phyloP scores from a whole-genome alignment of 495 filamentous ascomycete species.

The Penicillium roqueforti region DNA sequence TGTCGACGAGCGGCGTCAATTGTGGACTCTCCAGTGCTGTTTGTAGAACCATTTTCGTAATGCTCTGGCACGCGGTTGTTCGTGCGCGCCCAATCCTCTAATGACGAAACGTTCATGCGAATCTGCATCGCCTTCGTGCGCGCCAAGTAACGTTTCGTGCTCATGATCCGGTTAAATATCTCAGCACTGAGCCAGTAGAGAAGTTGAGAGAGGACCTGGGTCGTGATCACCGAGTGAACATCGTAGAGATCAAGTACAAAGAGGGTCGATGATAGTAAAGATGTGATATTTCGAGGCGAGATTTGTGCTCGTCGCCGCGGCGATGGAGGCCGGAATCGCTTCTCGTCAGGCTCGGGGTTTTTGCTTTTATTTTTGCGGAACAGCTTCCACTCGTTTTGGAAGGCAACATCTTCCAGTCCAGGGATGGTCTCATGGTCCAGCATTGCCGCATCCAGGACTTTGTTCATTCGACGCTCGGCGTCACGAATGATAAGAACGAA shows the following conservation, averaged over 20 bases:
- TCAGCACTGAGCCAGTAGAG: conserved; percentile 97
- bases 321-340: conserved; percentile 89
- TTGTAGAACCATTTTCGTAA: conserved; percentile 87
- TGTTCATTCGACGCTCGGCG: conserved; percentile 96
- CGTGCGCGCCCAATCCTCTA: conserved; percentile 92
- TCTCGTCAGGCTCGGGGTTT: conserved; percentile 76
- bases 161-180: conserved; percentile 97
- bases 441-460: conserved; percentile 87
- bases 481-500: conserved; percentile 98
- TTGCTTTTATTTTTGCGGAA: conserved; percentile 91
- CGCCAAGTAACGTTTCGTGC: conserved; percentile 88
- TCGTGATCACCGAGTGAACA: conserved; percentile 92
- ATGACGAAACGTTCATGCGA: conserved; percentile 91
- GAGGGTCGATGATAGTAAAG: conserved; percentile 88
- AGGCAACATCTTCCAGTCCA: conserved; percentile 91
- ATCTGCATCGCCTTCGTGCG: conserved; percentile 99
- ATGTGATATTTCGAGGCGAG: conserved; percentile 94
- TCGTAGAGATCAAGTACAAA: conserved; percentile 98
- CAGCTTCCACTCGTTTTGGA: conserved; percentile 97
- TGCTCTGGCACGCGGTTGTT: conserved; percentile 96
- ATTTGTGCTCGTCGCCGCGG: conserved; percentile 87
- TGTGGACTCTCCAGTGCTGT: conserved; percentile 79
- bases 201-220: conserved; percentile 88
- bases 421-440: conserved; percentile 98
- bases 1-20: conserved; percentile 78